Base-by-base conservation (phyloP, 768 basidiomycete species). In the Mycena crocata region DNA sequence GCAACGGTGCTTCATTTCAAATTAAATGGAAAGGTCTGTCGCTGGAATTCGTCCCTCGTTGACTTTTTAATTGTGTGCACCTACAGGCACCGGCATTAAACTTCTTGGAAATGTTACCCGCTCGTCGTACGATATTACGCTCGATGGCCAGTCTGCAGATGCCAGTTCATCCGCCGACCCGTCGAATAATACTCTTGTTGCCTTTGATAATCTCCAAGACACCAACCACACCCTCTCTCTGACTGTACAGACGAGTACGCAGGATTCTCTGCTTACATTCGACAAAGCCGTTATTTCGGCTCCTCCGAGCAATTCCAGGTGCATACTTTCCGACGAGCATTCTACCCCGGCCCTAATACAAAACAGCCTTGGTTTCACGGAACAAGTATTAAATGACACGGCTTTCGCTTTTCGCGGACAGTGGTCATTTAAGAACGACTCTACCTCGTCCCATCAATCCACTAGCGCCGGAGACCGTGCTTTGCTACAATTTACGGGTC, bases 21-120 rank as follows among this genome's bases (percentile, higher is more conserved):
- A 71, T 93, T 51, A 74, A 73, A 49, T 94, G 90, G 89, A 85
- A 80, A 63, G 92, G 92, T 91, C 72, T 66, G 85, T 80, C 13
- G 15, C 48, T 54, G 3, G 3, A 57, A 28, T 59, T 21, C 56
- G 13, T 17, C 24, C 2, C 26, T 3, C 32, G 17, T 28, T 7
- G 31, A 34, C 39, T 68, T 66, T 26, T 14, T 37, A 30, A 65
- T 23, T 54, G 26, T 37, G 23, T 26, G 14, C 28, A 21, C 21
- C 30, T 59, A 40, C 72, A 93, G 92, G 92, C 48, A 92, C 87
- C 28, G 89, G 86, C 28, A 87, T 93, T 39, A 80, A 86, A 66
- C 80, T 93, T 31, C 71, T 82, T 32, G 92, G 92, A 34, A 84
- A 84, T 62, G 81, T 81, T 6, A 79, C 78, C 7, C 64, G 77